These are phyloP conservation scores for Hemileccinum rubropunctum DNA, from an alignment of 768 basidiomycete species.

Conservation along the genomic window DNA sequence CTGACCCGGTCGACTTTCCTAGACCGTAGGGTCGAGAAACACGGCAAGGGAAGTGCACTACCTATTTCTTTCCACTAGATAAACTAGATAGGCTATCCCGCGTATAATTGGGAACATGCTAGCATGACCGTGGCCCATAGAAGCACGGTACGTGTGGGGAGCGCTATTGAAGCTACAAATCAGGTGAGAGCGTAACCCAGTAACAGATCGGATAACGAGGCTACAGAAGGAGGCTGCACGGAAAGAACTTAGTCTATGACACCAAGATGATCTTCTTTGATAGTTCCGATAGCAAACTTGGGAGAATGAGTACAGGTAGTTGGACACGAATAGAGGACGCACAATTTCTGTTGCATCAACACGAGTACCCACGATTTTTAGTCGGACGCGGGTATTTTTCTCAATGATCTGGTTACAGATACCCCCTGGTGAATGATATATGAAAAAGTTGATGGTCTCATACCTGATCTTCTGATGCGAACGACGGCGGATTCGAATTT, in stretches of 20 bases:
- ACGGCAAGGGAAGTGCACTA: background rate
- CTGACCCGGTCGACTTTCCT: background rate
- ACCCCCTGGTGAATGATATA: background rate
- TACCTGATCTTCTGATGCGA: slow-evolving; percentile 88
- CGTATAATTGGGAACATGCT: background rate
- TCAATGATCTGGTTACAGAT: slow-evolving; percentile 68
- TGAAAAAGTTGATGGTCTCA: background rate
- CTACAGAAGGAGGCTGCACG: background rate
- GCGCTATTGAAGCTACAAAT: slow-evolving; percentile 5
- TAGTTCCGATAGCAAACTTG: slow-evolving; percentile 95
- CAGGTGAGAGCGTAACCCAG: slow-evolving; percentile 1
- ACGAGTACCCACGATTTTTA: slow-evolving; percentile 98
- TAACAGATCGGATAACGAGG: background rate
- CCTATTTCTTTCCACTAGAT: background rate
- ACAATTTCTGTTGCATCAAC: slow-evolving; percentile 98
- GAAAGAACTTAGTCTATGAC: slow-evolving; percentile 64
- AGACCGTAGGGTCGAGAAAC: no score
- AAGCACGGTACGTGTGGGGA: background rate
- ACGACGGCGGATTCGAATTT: slow-evolving; percentile 95
- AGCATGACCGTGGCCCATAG: background rate
- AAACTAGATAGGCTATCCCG: background rate
- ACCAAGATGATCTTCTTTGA: slow-evolving; percentile 97
- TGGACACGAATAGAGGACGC: slow-evolving; percentile 30
- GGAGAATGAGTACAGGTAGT: background rate
- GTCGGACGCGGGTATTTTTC: slow-evolving; percentile 86